Evolutionary conservation across 306 rosid genomes (phyloP), one percentile per base, ranked within the genome.

Genomic region (Pterocarpus santalinus): DNA sequence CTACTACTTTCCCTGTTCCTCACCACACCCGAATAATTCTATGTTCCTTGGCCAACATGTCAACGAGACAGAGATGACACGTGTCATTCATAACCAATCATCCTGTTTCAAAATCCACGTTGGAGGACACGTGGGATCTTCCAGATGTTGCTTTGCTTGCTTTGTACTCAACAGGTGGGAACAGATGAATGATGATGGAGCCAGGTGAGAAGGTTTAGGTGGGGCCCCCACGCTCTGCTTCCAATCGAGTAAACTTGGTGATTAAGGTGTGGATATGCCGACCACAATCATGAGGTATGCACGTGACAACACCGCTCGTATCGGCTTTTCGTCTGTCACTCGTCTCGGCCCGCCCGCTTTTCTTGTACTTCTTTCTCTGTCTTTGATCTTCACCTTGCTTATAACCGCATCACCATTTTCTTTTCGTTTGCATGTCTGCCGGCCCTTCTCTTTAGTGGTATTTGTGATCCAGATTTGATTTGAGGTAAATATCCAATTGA

Each of bases 81-180:
- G 79, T 82, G 88, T 87, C 83, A 4, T 2, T 5, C 12, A 10
- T 14, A 3, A 60, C 81, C 56, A 60, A 61, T 65, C 12, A 4
- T 5, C 2, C 51, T 58, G 52, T 53, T 38, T 65, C 1, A 1
- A 0, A 16, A 53, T 60, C 92, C 97, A 93, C 11, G 78, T 38
- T 16, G 80, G 91, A 84, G 1, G 87, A 85, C 97, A 89, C 89
- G 85, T 84, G 84, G 41, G 81, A 76, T 53, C 10, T 39, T 17
- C 16, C 58, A 13, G 34, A 2, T 38, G 44, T 16, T 38, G 5
- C 75, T 88, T 89, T 87, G 91, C 90, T 65, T 89, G 83, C 39
- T n/a, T 0, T 63, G 51, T 74, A 91, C 94, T 90, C 86, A 69
- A 90, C n/a, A 1, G 14, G 5, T 10, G 13, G 35, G 28, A 4